Evolutionary conservation across 2,329 filamentous ascomycete genomes (phyloP).

Genomic region (Curvularia sp.): DNA sequence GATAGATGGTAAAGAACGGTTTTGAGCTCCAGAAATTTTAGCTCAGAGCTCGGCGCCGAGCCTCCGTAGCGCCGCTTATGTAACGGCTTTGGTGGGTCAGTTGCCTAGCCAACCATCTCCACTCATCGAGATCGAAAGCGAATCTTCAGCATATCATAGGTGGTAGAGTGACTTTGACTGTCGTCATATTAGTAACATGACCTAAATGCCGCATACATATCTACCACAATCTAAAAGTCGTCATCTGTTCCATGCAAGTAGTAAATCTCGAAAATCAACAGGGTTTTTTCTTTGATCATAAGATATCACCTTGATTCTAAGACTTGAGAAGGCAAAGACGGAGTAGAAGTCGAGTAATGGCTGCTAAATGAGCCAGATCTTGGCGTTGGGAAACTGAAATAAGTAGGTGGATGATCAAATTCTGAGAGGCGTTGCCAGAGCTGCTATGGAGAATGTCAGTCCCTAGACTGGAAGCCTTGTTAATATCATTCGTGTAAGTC

Average conservation of each 20-base stretch:
- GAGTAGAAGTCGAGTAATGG: slow-evolving; percentile 40
- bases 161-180: neutral
- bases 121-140: neutral
- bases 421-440: neutral
- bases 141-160: neutral
- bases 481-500: too few relatives aligned
- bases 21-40: slow-evolving; percentile 38
- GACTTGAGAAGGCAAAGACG: slow-evolving; percentile 17
- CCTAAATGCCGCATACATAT: neutral
- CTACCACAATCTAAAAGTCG: neutral
- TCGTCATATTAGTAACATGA: neutral
- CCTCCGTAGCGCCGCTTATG: slow-evolving; percentile 29
- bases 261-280: neutral
- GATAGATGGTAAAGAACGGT: slow-evolving; percentile 15
- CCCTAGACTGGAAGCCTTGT: too few relatives aligned
- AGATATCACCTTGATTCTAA: neutral
- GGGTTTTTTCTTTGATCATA: neutral
- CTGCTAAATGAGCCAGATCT: slow-evolving; percentile 29
- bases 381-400: slow-evolving; percentile 36
- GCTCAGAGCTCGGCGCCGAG: slow-evolving; percentile 24
- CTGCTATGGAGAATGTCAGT: too few relatives aligned
- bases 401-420: slow-evolving; percentile 12
- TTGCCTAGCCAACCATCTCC: neutral
- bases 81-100: slow-evolving; percentile 9
- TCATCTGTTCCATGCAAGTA: neutral